Evolutionary conservation across 179 eudicot genomes (phyloP).

Genomic region (Gypsophila paniculata): DNA sequence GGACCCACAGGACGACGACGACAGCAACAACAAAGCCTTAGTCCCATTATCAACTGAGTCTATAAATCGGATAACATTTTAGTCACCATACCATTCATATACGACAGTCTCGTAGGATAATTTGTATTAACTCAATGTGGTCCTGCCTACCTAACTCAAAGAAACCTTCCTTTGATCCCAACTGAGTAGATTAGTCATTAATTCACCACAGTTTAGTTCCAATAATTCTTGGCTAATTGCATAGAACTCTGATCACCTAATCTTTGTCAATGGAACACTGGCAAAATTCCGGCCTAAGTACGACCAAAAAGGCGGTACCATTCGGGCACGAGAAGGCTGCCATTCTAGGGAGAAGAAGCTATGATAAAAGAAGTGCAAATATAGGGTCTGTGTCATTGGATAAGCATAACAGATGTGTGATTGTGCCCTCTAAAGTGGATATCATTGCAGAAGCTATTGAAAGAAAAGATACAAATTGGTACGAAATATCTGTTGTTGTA

Average conservation of each 20-base stretch:
- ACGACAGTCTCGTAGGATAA: too few relatives aligned
- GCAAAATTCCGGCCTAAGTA: neutral
- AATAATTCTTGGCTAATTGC: neutral
- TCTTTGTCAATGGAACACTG: neutral
- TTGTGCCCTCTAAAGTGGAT: slow-evolving; percentile 27
- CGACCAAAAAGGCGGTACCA: slow-evolving; percentile 14
- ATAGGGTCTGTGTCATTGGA: slow-evolving; percentile 18
- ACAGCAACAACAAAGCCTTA: too few relatives aligned
- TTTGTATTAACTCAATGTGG: neutral
- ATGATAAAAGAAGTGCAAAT: slow-evolving; percentile 20
- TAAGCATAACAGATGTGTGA: slow-evolving; percentile 33
- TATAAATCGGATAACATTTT: too few relatives aligned
- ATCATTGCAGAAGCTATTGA: slow-evolving; percentile 45
- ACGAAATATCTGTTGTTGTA: neutral
- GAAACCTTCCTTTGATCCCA: slow-evolving; percentile 21
- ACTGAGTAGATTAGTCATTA: too few relatives aligned
- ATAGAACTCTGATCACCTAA: neutral
- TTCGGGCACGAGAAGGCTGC: slow-evolving; percentile 24
- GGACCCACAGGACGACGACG: neutral
- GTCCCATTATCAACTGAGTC: too few relatives aligned
- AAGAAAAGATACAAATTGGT: slow-evolving; percentile 38
- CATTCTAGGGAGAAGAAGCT: slow-evolving; percentile 23
- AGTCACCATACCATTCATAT: too few relatives aligned
- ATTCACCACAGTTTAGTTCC: neutral
- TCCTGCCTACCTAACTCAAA: slow-evolving; percentile 10